Evolutionary conservation across 2,329 filamentous ascomycete species (phyloP), one percentile per base, ranked within the genome.

Genomic region (Ceratocystis cacaofunesta): DNA sequence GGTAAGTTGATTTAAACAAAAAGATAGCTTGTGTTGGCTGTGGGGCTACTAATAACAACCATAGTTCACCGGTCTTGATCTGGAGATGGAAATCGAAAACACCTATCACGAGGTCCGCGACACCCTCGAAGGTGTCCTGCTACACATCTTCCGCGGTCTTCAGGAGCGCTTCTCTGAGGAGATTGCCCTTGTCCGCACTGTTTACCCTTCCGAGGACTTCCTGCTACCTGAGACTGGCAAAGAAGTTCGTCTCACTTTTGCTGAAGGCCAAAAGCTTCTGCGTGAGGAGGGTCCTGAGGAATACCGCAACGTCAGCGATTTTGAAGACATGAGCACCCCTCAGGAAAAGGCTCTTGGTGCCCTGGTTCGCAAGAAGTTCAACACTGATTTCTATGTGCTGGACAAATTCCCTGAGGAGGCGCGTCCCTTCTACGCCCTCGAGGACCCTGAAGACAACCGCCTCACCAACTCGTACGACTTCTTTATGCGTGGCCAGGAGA

Each of bases 311-410:
- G 85, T 92, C 43, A 78, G 77, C 44, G 88, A 92, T 73, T 85
- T 88, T 68, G 89, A 92, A 72, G 89, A 94, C 72, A 85, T 92
- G 79, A 83, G 78, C 72, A 94, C 89, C 0, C 85, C 89, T 0
- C 87, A 92, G 72, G 89, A 94, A 75, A 92, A 92, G 77, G 89
- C 87, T n/a, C 85, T 97, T 7, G 94, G 94, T 66, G 86, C 85
- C 30, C 81, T 97, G 61, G 85, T 97, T 70, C 87, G 89, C 66
- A 82, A 89, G 71, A 96, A 96, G 78, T 96, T 88, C 81, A 84
- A 88, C 73, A 94, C 91, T 68, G 94, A 99, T 78, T 97, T 97
- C 78, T 97, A 96, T 78, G 87, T 95, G 25, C 83, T 99, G 68
- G 92, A 97, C 80, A 94, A 97, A 77, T 99, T 96, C 81, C 94